Base-by-base conservation (phyloP, 2,329 filamentous ascomycete species). In the Magnaporthiopsis poae region DNA sequence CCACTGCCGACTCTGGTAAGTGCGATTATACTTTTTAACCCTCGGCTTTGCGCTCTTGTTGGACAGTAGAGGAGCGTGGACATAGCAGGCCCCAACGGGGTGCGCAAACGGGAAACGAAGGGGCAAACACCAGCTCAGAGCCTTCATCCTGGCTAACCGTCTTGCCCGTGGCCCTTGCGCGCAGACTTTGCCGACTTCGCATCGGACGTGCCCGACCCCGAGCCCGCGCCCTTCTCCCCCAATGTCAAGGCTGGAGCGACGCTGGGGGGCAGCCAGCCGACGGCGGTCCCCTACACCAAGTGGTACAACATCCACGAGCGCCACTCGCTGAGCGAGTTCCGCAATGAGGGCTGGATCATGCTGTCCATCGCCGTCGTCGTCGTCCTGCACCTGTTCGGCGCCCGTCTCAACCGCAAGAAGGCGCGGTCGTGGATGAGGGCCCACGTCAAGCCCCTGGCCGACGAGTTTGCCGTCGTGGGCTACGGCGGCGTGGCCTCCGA, bases 231-330 rank as follows among this genome's bases (percentile, higher is more conserved):
- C 68, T 76, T 81, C 74, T 79, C 79, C 64, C 76, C 80, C 18
- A 60, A 66, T 4, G 65, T 63, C 64, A 33, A 35, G 63, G 77
- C 78, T 67, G 78, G 81, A 68, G 78, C 82, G 69, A 77, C 82
- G 67, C 76, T 82, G 68, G 78, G 77, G 52, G 77, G 78, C 60
- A 77, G 78, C 63, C 72, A 74, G 39, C 82, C 84, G 68, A 81
- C 80, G 61, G 76, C 79, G 62, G 81, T 82, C 61, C 90, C 91
- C 18, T 97, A 90, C 78, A 96, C 92, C 65, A 92, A 91, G 82
- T 99, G 95, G 95, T 99, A 98, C 81, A 92, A 92, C 67, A 82
- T 98, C 69, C 95, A 96, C 84, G 93, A 98, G 84, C 92, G 95
- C 74, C 88, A 93, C 73, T 88, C 88, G 33, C 80, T 89, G 68